phyloP scores from a whole-genome alignment of 768 basidiomycete genomes.

The Lentinula edodes region DNA sequence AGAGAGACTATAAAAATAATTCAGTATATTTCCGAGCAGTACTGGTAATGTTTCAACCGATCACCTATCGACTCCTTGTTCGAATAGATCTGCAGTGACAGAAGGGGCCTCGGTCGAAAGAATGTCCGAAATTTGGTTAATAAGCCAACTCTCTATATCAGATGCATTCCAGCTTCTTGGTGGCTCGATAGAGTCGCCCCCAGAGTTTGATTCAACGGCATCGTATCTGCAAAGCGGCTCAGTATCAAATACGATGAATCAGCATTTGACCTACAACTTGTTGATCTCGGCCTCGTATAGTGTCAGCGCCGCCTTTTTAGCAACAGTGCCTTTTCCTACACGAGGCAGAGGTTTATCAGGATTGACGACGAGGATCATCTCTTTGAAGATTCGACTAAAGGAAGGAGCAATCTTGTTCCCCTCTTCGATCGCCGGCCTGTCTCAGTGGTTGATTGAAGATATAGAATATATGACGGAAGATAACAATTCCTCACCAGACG shows the following conservation, averaged over 20 bases:
- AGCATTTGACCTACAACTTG: slow-evolving; percentile 20
- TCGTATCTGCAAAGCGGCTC: neutral
- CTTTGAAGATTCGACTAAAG: slow-evolving; percentile 41
- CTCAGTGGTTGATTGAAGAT: no score
- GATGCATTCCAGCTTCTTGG: slow-evolving; percentile 9
- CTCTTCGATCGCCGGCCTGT: slow-evolving; percentile 33
- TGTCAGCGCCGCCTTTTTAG: slow-evolving; percentile 30
- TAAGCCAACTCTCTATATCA: slow-evolving; percentile 14
- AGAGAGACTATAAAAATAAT: slow-evolving; percentile 12
- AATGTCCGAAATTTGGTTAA: slow-evolving; percentile 20
- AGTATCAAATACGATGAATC: neutral
- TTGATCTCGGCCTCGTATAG: slow-evolving; percentile 37
- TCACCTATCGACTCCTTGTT: slow-evolving; percentile 23
- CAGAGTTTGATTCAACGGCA: neutral
- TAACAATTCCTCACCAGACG: slow-evolving; percentile 19
- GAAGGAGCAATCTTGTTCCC: slow-evolving; percentile 34
- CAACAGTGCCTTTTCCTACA: slow-evolving; percentile 40
- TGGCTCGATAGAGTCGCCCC: slow-evolving; percentile 11
- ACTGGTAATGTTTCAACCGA: neutral
- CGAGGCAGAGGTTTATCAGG: slow-evolving; percentile 35
- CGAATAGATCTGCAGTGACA: slow-evolving; percentile 17
- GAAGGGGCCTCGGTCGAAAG: slow-evolving; percentile 8
- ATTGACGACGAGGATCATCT: slow-evolving; percentile 45
- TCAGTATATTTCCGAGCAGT: neutral
- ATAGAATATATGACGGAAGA: slow-evolving; percentile 20